Evolutionary conservation across 1,284 basidiomycete species (phyloP), one percentile per base, ranked within the genome.

Genomic region (Dichomitus squalens): DNA sequence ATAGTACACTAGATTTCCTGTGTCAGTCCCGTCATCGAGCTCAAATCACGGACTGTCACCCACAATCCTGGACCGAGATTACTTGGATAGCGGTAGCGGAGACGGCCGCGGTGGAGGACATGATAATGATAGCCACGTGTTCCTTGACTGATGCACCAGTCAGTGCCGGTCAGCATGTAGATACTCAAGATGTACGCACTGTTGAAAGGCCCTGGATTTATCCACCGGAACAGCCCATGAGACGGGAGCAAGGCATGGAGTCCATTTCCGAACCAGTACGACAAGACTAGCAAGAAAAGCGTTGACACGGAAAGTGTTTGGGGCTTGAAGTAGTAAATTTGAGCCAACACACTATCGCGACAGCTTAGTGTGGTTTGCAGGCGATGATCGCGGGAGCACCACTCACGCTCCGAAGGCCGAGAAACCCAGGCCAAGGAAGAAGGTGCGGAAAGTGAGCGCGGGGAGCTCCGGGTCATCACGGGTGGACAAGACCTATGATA

Each of bases 201-300:
- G 66, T 75, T 76, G 69, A 79, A 80, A 3, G 77, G 76, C 1
- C 78, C 78, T 1, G 78, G 76, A 55, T 79, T 78, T 53, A 81
- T 64, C 54, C 66, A 76, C 8, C 68, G 57, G 66, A 75, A 76
- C 40, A 69, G 53, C 7, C 75, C 76, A n/a, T 59, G 61, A 4
- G 65, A 66, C 1, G 75, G 75, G 6, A 76, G 64, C 23, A 66
- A 52, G 20, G 64, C 65, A 35, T 69, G 68, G 72, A 75, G 70
- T 18, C 52, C 65, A 53, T 72, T 72, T 1, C 76, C 73, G 33
- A 75, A 66, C 68, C 74, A 73, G 55, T 73, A 77, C 23, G 72
- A 72, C 55, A 76, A 61, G 49, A 75, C 65, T 21, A 75, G 67
- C 40, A 75, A 65, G 66, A 76, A 73, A n/a, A 73, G 61, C 12